Evolutionary conservation across 495 filamentous ascomycete species (phyloP), one percentile per base, ranked within the genome.

Genomic region (Aspergillus hancockii): DNA sequence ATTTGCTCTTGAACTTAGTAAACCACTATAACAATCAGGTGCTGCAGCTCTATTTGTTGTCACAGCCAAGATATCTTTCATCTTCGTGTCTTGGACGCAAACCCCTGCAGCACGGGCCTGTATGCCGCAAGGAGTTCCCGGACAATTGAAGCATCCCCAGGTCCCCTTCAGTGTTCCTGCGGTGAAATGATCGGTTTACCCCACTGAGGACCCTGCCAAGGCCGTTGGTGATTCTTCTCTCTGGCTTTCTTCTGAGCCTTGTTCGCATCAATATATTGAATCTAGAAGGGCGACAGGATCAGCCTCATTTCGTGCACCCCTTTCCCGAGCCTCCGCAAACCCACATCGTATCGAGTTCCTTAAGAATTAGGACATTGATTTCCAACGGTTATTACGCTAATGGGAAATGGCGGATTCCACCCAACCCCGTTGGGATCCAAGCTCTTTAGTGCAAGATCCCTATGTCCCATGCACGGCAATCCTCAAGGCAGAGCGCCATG

Each of bases 101-200:
- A 50, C 49, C 58, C 66, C 63, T 64, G 58, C 53, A 63, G 58
- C 66, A 63, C 66, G 66, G 60, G 66, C 54, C 49, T 61, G 60
- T 54, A 46, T 28, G 52, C 61, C n/a, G 66, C 63, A 68, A 68
- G 66, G 66, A 57, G 57, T 47, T 21, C 34, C 49, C 58, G 62
- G 65, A 62, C 47, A 62, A 59, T 62, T 56, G 23, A 49, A 54
- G 32, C 58, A 54, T 55, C 49, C 57, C 57, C 57, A 60, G 56
- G 52, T 57, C 49, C 36, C 40, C 54, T 45, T 52, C 31, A 36
- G 59, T 36, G 43, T 55, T 57, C 57, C 54, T 64, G 53, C 54
- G 52, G 57, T 55, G 46, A 55, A 19, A 46, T 34, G 18, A 49
- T 53, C 45, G 18, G 36, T 60, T 28, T 30, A 22, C 54, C 55